Conservation (phyloP, 768 basidiomycete species). For the Rhizopogon vinicolor region DNA sequence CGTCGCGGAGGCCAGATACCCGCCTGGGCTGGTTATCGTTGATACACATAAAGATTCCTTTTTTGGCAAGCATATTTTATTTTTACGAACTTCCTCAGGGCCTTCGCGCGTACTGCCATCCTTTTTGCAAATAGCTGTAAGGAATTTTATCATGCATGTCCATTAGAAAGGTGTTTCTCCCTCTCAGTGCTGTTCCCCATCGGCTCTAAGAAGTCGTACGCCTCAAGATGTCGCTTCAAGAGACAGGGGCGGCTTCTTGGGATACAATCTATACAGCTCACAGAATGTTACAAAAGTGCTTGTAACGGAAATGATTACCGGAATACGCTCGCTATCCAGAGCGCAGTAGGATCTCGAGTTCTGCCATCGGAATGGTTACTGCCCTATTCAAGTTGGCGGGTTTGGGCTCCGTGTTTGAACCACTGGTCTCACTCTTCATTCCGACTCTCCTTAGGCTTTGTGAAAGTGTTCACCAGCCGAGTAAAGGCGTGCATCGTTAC, state of each 20-base stretch:
- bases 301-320: constrained; percentile 44
- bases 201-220: constrained; percentile 30
- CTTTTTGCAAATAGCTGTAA: no score
- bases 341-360: constrained; percentile 52
- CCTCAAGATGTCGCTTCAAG: constrained; percentile 39
- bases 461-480: constrained; percentile 19
- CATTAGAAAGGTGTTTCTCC: no score
- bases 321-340: constrained; percentile 39
- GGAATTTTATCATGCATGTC: no score
- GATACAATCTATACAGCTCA: constrained; percentile 54
- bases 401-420: constrained; percentile 60
- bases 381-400: constrained; percentile 47
- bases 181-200: no score
- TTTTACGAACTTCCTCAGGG: no score
- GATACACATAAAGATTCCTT: no score
- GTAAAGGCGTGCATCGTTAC: constrained; percentile 45
- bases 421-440: constrained; percentile 57
- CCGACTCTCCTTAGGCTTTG: constrained; percentile 52
- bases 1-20: no score
- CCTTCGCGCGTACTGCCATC: no score
- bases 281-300: constrained; percentile 42
- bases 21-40: no score
- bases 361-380: constrained; percentile 59
- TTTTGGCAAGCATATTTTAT: no score
- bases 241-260: constrained; percentile 83